Base-by-base conservation (phyloP, 2,329 filamentous ascomycete genomes). In the Geosmithia flava region DNA sequence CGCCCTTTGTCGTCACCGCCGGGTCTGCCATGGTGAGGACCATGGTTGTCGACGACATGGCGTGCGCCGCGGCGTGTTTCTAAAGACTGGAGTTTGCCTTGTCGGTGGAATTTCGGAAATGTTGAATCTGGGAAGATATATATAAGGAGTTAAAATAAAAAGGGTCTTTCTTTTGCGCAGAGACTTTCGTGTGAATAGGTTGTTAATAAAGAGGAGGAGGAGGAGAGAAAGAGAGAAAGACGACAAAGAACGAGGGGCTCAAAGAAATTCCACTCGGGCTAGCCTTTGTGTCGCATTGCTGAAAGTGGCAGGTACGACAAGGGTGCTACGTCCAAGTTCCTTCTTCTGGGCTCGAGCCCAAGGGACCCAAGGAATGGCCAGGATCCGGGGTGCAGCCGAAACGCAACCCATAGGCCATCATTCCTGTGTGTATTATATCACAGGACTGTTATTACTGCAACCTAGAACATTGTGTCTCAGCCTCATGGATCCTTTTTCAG, bases 1-100 rank as follows among this genome's bases (percentile, higher is more conserved):
- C 48, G 42, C 53, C 17, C 46, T 51, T 50, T 44, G 48, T 37
- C 19, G 57, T 51, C 45, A 58, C 52, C 49, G 61, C 55, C 60
- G 62, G 60, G 48, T 43, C 53, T 50, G 62, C 57, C 62, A 63
- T 62, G 48, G 65, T 64, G 52, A 64, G 53, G 54, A 64, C 58
- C 58, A 62, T 60, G 52, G 61, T 27, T 27, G 23, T 61, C 51
- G 56, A 50, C 45, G 49, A 51, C 47, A 48, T 48, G 44, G 47
- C 47, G n/a, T n/a, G n/a, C n/a, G 19, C 23, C 7, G 13, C 42
- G 10, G n/a, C 16, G 10, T 19, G 40, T 19, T 4, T 42, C 16
- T 39, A 16, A 39, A n/a, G n/a, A n/a, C n/a, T n/a, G n/a, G n/a
- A n/a, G n/a, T 13, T 3, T 37, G 3, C 6, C 11, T 37, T 37